phyloP scores from a whole-genome alignment of 1,284 basidiomycete genomes.

The Crucibulum parvulum region DNA sequence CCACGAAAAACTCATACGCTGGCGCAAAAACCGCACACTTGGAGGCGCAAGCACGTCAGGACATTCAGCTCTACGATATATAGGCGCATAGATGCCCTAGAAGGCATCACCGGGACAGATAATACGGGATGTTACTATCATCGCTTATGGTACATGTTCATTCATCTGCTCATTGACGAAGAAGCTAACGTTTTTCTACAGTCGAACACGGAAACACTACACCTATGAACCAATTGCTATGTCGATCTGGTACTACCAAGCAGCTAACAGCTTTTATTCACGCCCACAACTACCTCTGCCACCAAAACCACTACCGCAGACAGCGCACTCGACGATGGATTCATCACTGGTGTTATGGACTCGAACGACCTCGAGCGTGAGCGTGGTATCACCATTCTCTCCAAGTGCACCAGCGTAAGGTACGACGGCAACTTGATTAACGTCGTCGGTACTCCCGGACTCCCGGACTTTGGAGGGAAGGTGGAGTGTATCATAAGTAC shows the following conservation, averaged over 20 bases:
- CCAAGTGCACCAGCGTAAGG: constrained; percentile 52
- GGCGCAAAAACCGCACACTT: no score
- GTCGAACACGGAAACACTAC: no score
- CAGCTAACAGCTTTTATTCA: constrained; percentile 40
- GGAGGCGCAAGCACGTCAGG: no score
- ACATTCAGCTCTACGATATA: no score
- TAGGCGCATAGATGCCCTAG: no score
- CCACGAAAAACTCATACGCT: no score
- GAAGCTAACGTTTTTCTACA: no score
- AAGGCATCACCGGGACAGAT: no score
- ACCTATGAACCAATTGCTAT: no score
- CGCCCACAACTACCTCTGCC: constrained; percentile 31
- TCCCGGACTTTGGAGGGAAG: constrained; percentile 57
- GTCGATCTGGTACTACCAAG: constrained; percentile 52
- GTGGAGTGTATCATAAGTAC: constrained; percentile 56
- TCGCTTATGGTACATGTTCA: no score
- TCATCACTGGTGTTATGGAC: constrained; percentile 53
- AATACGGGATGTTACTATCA: no score
- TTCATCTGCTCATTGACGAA: no score
- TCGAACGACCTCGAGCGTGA: constrained; percentile 55
- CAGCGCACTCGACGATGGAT: constrained; percentile 42
- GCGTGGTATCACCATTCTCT: constrained; percentile 57
- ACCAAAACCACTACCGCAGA: constrained; percentile 37
- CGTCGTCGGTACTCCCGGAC: constrained; percentile 56
- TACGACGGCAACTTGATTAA: constrained; percentile 51